These are phyloP conservation scores for Yamadazyma blattariae DNA, from an alignment of 1,139 yeast species.

Conservation along the genomic window DNA sequence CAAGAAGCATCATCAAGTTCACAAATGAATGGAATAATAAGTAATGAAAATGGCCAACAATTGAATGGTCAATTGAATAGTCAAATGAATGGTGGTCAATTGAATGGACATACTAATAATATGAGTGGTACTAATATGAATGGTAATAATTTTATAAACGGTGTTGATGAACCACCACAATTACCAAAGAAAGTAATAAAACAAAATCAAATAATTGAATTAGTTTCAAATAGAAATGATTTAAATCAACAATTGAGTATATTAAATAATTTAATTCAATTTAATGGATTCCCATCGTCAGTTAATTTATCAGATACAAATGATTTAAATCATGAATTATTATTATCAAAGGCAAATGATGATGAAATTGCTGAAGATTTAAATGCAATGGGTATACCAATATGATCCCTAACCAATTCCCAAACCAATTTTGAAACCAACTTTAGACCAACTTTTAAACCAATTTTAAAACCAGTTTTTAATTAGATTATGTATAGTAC, in stretches of 20 bases:
- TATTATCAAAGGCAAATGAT: conserved; percentile 51
- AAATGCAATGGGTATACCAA: conserved; percentile 42
- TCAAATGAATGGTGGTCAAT: conserved; percentile 2
- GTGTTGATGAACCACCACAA: conserved; percentile 14
- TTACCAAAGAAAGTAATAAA: conserved; percentile 34
- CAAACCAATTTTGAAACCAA: too few species aligned
- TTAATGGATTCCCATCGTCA: conserved; percentile 71
- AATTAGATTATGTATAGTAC: too few species aligned
- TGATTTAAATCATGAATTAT: conserved; percentile 25
- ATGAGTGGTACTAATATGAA: background rate
- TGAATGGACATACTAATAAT: too few species aligned
- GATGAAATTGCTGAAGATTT: conserved; percentile 66
- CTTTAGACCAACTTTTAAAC: too few species aligned
- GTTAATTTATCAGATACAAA: conserved; percentile 35
- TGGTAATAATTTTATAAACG: conserved; percentile 7
- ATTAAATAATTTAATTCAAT: conserved; percentile 54
- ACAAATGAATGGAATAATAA: background rate
- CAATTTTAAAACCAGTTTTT: too few species aligned
- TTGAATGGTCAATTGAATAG: too few species aligned
- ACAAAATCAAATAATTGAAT: conserved; percentile 39
- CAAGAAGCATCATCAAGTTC: background rate
- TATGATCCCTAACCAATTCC: too few species aligned
- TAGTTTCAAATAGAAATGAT: conserved; percentile 54
- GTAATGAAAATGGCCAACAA: background rate
- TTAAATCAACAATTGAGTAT: conserved; percentile 55